Percentiles rank a stretch among this genome's conserved stretches.
These are phyloP conservation scores for Falciphora oryzae DNA, from an alignment of 2,329 filamentous ascomycete genomes.

Conservation along the genomic window DNA sequence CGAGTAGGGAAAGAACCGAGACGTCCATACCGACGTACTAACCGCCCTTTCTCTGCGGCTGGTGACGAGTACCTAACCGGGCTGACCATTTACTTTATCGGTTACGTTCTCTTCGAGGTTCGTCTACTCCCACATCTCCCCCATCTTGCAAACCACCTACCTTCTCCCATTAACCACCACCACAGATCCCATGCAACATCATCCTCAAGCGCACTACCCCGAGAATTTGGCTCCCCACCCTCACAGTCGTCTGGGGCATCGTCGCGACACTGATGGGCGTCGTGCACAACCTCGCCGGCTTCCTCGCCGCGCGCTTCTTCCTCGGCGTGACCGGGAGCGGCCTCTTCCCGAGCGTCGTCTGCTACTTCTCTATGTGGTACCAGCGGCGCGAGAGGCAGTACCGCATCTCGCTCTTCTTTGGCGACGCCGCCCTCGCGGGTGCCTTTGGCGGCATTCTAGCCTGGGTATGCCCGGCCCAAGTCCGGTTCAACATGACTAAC, in stretches of 20 bases:
- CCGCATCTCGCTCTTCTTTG: too few relatives aligned
- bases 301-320: too few relatives aligned
- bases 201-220: slow-evolving; percentile 56
- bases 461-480: too few relatives aligned
- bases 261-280: too few relatives aligned
- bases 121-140: too few relatives aligned
- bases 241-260: slow-evolving; percentile 53
- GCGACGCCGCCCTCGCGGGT: too few relatives aligned
- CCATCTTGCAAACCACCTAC: too few relatives aligned
- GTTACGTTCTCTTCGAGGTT: slow-evolving; percentile 52
- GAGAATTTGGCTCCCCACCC: slow-evolving; percentile 48
- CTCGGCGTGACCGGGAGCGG: slow-evolving; percentile 48
- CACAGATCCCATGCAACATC: slow-evolving; percentile 54
- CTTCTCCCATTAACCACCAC: slow-evolving; percentile 1
- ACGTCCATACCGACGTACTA: slow-evolving; percentile 17
- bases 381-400: too few relatives aligned
- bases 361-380: too few relatives aligned
- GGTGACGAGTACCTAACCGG: slow-evolving; percentile 60
- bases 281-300: slow-evolving; percentile 39
- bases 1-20: neutral
- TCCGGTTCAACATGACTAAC: too few relatives aligned
- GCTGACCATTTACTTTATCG: slow-evolving; percentile 60
- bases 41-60: slow-evolving; percentile 27
- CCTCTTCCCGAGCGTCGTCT: too few relatives aligned
- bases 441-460: too few relatives aligned